phyloP scores from a whole-genome alignment of 2,329 filamentous ascomycete species.

The Fusarium pseudoanthophilum region DNA sequence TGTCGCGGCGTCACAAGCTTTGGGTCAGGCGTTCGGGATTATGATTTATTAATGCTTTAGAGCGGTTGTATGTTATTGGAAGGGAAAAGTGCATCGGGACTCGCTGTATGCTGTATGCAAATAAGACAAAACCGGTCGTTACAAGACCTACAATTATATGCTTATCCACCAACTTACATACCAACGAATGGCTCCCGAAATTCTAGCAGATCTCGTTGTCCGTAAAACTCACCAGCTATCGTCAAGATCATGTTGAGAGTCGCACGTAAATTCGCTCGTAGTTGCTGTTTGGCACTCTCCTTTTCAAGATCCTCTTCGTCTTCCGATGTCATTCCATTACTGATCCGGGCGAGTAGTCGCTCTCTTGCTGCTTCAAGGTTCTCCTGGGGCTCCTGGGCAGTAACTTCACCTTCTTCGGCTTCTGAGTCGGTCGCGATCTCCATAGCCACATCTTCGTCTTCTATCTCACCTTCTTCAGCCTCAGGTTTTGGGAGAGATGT shows the following conservation, averaged over 20 bases:
- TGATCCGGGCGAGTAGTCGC: slow-evolving; percentile 59
- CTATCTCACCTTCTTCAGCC: slow-evolving; percentile 43
- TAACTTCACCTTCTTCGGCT: slow-evolving; percentile 52
- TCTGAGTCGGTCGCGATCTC: slow-evolving; percentile 53
- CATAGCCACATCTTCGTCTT: slow-evolving; percentile 54
- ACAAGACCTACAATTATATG: slow-evolving; percentile 17
- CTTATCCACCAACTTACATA: slow-evolving; percentile 47
- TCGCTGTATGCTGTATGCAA: slow-evolving; percentile 28
- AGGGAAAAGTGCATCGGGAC: slow-evolving; percentile 11
- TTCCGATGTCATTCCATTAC: slow-evolving; percentile 37
- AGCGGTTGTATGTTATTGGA: slow-evolving; percentile 29
- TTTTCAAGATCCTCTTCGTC: slow-evolving; percentile 45
- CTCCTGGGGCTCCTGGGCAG: slow-evolving; percentile 41
- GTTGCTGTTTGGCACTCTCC: slow-evolving; percentile 47
- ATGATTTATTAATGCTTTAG: slow-evolving; percentile 29
- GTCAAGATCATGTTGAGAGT: slow-evolving; percentile 94
- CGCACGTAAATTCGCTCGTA: slow-evolving; percentile 66
- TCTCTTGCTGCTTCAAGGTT: slow-evolving; percentile 61
- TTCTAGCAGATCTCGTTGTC: slow-evolving; percentile 85
- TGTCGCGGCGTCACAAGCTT: slow-evolving; percentile 21
- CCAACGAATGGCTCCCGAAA: slow-evolving; percentile 72
- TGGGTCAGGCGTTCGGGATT: slow-evolving; percentile 37
- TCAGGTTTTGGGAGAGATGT: slow-evolving; percentile 13
- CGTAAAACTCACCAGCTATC: slow-evolving; percentile 87
- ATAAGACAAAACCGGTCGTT: slow-evolving; percentile 23